A percentile compares a stretch with the other conserved stretches of the same genome.
These are phyloP conservation scores for Diplodia seriata DNA, from an alignment of 2,329 filamentous ascomycete species.

Conservation along the genomic window DNA sequence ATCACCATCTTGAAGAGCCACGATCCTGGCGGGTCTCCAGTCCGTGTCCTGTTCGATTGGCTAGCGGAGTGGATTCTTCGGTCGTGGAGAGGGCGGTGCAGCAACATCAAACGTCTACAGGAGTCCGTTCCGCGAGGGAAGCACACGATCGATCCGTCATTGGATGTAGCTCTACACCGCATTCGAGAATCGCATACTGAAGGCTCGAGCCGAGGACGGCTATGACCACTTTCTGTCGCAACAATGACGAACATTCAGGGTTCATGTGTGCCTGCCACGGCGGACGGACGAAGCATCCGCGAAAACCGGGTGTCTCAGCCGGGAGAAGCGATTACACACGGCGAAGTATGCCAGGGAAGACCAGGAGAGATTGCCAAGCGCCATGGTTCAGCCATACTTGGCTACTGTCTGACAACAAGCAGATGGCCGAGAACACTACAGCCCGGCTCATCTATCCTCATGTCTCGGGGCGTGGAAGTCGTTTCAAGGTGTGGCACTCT, in stretches of 20 bases:
- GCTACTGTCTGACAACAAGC: background rate
- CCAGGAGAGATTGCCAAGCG: too few relatives aligned
- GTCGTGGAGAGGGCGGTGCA: background rate
- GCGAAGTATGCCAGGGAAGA: too few relatives aligned
- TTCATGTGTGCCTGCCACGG: too few relatives aligned
- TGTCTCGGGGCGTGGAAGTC: background rate
- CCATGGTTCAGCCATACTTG: too few relatives aligned
- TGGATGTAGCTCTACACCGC: conserved; percentile 1
- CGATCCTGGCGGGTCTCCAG: background rate
- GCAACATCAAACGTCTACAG: conserved; percentile 26
- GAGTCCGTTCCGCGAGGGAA: conserved; percentile 12
- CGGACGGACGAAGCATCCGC: too few relatives aligned
- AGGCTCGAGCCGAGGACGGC: background rate
- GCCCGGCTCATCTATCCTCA: background rate
- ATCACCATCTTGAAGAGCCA: background rate
- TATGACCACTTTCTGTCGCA: background rate
- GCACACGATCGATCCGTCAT: background rate
- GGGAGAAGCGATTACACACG: too few relatives aligned
- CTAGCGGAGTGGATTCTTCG: background rate
- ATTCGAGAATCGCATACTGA: background rate
- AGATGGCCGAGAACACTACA: background rate
- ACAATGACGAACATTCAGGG: background rate
- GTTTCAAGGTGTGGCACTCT: background rate
- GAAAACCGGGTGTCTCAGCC: too few relatives aligned
- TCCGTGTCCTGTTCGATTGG: background rate